Conservation (phyloP, 1,284 basidiomycete genomes). For the Apiotrichum sp. region DNA sequence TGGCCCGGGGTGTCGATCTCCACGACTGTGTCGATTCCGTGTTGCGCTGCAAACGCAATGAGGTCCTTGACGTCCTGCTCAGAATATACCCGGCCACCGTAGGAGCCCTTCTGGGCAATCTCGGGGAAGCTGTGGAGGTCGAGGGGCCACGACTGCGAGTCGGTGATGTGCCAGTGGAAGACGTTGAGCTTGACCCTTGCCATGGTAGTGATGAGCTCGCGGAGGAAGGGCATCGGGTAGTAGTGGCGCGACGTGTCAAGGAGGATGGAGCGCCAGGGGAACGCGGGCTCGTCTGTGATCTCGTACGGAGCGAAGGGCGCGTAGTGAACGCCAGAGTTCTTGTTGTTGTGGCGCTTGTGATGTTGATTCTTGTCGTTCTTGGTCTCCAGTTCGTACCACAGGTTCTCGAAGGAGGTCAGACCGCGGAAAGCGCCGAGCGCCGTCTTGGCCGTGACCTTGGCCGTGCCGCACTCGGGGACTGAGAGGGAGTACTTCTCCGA, state of each 20-base stretch:
- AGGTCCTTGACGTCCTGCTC: slow-evolving; percentile 58
- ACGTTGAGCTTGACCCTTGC: slow-evolving; percentile 67
- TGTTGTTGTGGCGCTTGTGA: not conserved
- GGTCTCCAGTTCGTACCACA: slow-evolving; percentile 47
- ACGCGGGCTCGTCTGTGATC: slow-evolving; percentile 48
- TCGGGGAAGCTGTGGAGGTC: slow-evolving; percentile 58
- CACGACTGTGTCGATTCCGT: slow-evolving; percentile 71
- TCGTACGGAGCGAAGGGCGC: slow-evolving; percentile 36
- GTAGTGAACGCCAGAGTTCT: slow-evolving; percentile 6
- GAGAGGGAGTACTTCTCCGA: not conserved
- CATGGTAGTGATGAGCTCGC: slow-evolving; percentile 70
- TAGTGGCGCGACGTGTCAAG: slow-evolving; percentile 60
- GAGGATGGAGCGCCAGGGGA: slow-evolving; percentile 60
- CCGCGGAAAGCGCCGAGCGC: slow-evolving; percentile 71
- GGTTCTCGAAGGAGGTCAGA: slow-evolving; percentile 70
- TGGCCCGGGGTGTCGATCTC: slow-evolving; percentile 67
- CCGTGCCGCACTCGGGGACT: not conserved
- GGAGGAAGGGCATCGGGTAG: not conserved
- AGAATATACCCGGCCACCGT: slow-evolving; percentile 59
- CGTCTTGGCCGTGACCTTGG: not conserved
- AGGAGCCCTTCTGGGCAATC: slow-evolving; percentile 63
- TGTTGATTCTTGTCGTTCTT: too few relatives aligned
- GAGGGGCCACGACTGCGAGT: slow-evolving; percentile 60
- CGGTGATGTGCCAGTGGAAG: slow-evolving; percentile 18
- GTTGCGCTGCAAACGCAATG: slow-evolving; percentile 65